A percentile compares a stretch with the other conserved stretches of the same genome.
phyloP scores from a whole-genome alignment of 331 rosid genomes.

The Quercus phellos region DNA sequence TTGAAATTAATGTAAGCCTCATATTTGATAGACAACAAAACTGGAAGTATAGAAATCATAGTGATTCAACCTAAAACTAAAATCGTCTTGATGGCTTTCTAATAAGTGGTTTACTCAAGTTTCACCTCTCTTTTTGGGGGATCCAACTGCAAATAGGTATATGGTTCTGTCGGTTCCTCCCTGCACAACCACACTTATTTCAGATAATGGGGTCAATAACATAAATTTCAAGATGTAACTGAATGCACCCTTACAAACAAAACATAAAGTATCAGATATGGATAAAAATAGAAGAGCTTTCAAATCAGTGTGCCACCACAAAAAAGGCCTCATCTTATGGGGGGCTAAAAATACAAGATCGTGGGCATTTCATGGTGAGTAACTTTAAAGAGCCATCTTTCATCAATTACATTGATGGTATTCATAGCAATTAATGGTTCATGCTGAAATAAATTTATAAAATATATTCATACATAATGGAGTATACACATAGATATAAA shows the following conservation, averaged over 20 bases:
- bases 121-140: slow-evolving; percentile 63
- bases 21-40: background rate
- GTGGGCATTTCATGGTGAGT: background rate
- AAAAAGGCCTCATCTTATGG: background rate
- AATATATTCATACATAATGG: background rate
- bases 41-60: background rate
- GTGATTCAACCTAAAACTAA: background rate
- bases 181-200: slow-evolving; percentile 41
- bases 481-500: background rate
- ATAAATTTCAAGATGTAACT: background rate
- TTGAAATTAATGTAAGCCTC: background rate
- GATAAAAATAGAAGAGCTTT: background rate
- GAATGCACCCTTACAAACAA: background rate
- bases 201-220: slow-evolving; percentile 5
- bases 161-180: slow-evolving; percentile 86
- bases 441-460: background rate
- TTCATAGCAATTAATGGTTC: background rate
- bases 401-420: background rate
- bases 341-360: background rate
- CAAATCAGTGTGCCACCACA: background rate
- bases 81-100: slow-evolving; percentile 7
- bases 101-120: slow-evolving; percentile 39
- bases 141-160: slow-evolving; percentile 61
- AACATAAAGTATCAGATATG: background rate
- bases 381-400: background rate